phyloP scores from a whole-genome alignment of 2,329 filamentous ascomycete species.

The Ceratocystis diversiconidia region DNA sequence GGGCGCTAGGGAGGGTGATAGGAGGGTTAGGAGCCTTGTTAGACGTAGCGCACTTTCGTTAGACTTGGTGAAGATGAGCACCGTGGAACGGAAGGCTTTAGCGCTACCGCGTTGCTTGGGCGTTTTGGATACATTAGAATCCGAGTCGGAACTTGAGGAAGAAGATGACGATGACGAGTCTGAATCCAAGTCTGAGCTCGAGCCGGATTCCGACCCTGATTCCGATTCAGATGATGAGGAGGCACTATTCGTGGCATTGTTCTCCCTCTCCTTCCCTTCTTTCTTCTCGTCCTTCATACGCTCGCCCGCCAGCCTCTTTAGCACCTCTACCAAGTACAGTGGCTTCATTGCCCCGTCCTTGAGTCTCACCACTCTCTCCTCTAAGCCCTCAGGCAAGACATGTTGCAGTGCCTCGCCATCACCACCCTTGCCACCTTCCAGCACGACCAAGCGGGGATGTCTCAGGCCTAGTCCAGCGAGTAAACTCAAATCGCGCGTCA shows the following conservation, averaged over 20 bases:
- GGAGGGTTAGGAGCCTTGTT: constrained; percentile 58
- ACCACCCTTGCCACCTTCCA: constrained; percentile 41
- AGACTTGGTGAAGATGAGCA: constrained; percentile 79
- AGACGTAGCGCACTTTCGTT: constrained; percentile 80
- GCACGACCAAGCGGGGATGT: constrained; percentile 60
- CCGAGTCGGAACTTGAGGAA: constrained; percentile 22
- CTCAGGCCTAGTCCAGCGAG: constrained; percentile 58
- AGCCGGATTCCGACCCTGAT: not conserved
- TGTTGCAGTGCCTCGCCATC: constrained; percentile 26
- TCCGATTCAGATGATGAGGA: not conserved
- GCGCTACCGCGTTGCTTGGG: constrained; percentile 18
- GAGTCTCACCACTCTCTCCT: constrained; percentile 21
- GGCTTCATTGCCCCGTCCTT: constrained; percentile 47
- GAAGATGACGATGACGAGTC: constrained; percentile 24
- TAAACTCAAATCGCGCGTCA: constrained; percentile 75
- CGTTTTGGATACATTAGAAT: constrained; percentile 20
- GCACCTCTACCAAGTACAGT: constrained; percentile 54
- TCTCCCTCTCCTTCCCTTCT: constrained; percentile 31
- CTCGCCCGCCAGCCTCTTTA: constrained; percentile 24
- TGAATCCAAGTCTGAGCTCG: constrained; percentile 19
- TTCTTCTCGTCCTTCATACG: not conserved
- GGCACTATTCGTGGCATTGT: constrained; percentile 24
- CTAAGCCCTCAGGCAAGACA: constrained; percentile 46
- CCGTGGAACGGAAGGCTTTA: constrained; percentile 28
- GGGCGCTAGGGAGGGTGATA: constrained; percentile 43